phyloP scores from a whole-genome alignment of 2,329 filamentous ascomycete species.

The Teratosphaeriaceae sp. region DNA sequence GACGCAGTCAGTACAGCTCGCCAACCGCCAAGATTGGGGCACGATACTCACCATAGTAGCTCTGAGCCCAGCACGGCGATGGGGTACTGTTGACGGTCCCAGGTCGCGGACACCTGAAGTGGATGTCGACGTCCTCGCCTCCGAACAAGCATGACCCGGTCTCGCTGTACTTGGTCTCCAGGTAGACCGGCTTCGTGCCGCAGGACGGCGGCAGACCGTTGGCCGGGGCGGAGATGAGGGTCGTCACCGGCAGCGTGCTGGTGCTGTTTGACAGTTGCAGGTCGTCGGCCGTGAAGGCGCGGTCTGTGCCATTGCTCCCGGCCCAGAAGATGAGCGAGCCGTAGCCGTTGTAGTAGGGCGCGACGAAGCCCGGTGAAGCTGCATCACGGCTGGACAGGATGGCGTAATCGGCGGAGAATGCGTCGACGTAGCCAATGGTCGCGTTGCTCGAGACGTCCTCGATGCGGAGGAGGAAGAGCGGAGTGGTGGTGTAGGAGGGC shows the following conservation, averaged over 20 bases:
- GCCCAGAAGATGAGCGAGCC: conserved; percentile 3
- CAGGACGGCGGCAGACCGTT: not conserved
- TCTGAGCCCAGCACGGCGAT: not conserved
- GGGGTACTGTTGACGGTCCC: conserved; percentile 2
- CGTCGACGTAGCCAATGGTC: conserved; percentile 1
- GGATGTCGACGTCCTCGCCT: not conserved
- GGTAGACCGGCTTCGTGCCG: conserved; percentile 1
- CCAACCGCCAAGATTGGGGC: not conserved
- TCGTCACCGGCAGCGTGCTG: conserved; percentile 1
- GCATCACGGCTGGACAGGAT: not conserved
- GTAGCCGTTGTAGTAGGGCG: conserved; percentile 4
- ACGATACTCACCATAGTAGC: conserved; percentile 1
- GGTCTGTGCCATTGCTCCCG: not conserved
- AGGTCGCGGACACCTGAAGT: conserved; percentile 1
- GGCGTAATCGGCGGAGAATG: not conserved
- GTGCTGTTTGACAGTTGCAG: not conserved
- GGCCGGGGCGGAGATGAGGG: not conserved
- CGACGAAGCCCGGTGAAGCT: not conserved
- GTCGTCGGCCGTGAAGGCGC: not conserved
- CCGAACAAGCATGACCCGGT: conserved; percentile 1
- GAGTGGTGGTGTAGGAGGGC: not conserved
- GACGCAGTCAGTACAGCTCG: not conserved
- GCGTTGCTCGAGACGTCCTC: not conserved
- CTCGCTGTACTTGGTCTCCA: not conserved
- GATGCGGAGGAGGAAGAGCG: conserved; percentile 2